Base-by-base conservation (phyloP, 805 yeast genomes). In the Candida taoyuanica region DNA sequence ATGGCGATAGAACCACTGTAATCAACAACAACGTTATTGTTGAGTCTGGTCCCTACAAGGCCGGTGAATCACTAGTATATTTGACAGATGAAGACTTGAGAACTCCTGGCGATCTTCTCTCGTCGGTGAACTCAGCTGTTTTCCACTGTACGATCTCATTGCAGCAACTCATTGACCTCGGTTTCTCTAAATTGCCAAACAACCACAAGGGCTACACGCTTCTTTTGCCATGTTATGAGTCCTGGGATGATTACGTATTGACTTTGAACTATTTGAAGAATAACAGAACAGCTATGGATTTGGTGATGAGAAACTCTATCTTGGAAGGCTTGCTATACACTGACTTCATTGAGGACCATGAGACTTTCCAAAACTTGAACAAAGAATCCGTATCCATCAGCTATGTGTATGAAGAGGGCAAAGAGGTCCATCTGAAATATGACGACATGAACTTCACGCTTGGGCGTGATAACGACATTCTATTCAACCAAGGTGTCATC, bases 401-500 rank as follows among this genome's bases (percentile, higher is more conserved):
- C 24, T 34, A 12, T n/a, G 17, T 15, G 1, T 47, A 50, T 11
- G 45, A 53, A 2, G 56, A 53, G 1, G 39, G 37, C 3, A 16
- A 54, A 6, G 47, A 47, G 21, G 41, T 59, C 15, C 45, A 56
- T 7, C 44, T 50, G 13, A 29, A 45, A 29, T 47, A 34, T 25
- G 48, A 54, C 11, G 48, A 46, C 8, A 29, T 60, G 7, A 29
- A 44, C 6, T 31, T 64, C 2, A 7, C 29, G 25, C 17, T 59
- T 28, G 47, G 27, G 43, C 47, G 68, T 36, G 70, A 74, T 42
- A 60, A 75, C 1, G 96, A 89, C 55, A 71, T 85, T 6, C 54
- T 89, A 12, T 89, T 85, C 56, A 78, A 75, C 46, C 82, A 84
- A 56, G 98, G 98, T 2, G 95, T 89, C 0, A 75, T 84, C 1